Evolutionary conservation across 2,329 filamentous ascomycete species (phyloP).

Genomic region (Chrysosphaeria jannelii): DNA sequence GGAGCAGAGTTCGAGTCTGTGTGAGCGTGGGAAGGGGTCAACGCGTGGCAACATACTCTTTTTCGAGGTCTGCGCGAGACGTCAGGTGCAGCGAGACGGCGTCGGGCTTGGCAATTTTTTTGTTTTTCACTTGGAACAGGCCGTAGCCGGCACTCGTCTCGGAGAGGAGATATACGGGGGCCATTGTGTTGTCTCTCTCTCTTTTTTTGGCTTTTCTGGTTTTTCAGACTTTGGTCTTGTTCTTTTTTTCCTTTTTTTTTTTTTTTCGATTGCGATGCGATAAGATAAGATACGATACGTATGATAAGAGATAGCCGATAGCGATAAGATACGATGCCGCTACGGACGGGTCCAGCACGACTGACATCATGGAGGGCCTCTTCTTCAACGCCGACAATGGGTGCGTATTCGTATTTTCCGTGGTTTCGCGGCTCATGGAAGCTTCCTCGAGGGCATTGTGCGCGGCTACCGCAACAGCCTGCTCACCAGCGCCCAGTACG

Average conservation of each 20-base stretch:
- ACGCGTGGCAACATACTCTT: conserved; percentile 29
- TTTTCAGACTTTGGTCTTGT: too few species aligned
- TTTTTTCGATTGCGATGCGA: too few species aligned
- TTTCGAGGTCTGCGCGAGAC: conserved; percentile 58
- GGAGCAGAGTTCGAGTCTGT: conserved; percentile 75
- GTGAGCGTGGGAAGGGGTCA: background rate
- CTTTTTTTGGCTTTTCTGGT: too few species aligned
- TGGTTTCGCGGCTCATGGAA: too few species aligned
- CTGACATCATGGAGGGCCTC: conserved; percentile 50
- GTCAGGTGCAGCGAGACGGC: conserved; percentile 40
- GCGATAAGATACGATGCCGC: too few species aligned
- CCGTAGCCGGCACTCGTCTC: conserved; percentile 87
- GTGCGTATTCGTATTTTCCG: too few species aligned
- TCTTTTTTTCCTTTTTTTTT: too few species aligned
- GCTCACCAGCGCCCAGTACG: conserved; percentile 70
- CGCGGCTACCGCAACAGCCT: conserved; percentile 89
- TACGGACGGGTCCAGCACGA: too few species aligned
- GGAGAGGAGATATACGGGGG: conserved; percentile 63
- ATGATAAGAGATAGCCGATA: too few species aligned
- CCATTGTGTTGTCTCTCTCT: too few species aligned
- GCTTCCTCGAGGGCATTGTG: conserved; percentile 92
- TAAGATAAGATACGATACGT: too few species aligned
- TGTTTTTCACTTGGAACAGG: conserved; percentile 94
- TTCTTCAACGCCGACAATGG: conserved; percentile 88
- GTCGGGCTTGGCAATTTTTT: conserved; percentile 83